phyloP scores from a whole-genome alignment of 75 land plant genomes.

The Selaginella tamariscina region DNA sequence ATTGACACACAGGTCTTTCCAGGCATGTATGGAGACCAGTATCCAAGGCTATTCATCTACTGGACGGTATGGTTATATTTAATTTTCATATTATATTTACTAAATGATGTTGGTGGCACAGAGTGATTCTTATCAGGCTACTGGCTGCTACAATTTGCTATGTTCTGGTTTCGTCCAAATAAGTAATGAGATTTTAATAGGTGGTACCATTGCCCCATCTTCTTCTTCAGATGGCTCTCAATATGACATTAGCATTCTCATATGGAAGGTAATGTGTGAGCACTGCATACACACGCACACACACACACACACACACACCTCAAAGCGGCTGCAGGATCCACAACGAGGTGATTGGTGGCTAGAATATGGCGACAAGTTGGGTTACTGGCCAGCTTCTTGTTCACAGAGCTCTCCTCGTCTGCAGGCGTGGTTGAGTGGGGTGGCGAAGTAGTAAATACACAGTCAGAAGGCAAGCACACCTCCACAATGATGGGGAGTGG shows the following conservation, averaged over 20 bases:
- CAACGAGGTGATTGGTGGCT: slow-evolving; percentile 2
- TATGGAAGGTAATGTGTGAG: background rate
- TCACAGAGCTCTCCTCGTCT: background rate
- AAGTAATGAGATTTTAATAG: background rate
- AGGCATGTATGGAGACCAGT: slow-evolving; percentile 7
- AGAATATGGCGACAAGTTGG: slow-evolving; percentile 5
- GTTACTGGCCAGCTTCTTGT: background rate
- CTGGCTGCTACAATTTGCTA: slow-evolving; percentile 10
- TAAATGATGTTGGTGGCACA: background rate
- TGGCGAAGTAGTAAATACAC: slow-evolving; percentile 1
- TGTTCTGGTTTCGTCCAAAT: slow-evolving; percentile 11
- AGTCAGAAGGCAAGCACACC: background rate
- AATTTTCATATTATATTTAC: too few species aligned
- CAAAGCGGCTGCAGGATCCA: slow-evolving; percentile 12
- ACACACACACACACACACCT: too few species aligned
- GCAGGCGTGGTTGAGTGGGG: slow-evolving; percentile 5
- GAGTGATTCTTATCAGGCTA: slow-evolving; percentile 10
- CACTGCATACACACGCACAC: too few species aligned
- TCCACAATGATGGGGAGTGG: slow-evolving; percentile 7
- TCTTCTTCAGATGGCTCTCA: slow-evolving; percentile 6
- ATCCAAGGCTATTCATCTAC: slow-evolving; percentile 10
- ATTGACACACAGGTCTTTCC: slow-evolving; percentile 9
- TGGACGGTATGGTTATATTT: slow-evolving; percentile 9
- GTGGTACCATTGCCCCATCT: slow-evolving; percentile 4
- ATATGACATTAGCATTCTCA: slow-evolving; percentile 11